These are phyloP conservation scores for Umbelopsis sp. DNA, from an alignment of 371 early-diverging fungal genomes.

Conservation along the genomic window DNA sequence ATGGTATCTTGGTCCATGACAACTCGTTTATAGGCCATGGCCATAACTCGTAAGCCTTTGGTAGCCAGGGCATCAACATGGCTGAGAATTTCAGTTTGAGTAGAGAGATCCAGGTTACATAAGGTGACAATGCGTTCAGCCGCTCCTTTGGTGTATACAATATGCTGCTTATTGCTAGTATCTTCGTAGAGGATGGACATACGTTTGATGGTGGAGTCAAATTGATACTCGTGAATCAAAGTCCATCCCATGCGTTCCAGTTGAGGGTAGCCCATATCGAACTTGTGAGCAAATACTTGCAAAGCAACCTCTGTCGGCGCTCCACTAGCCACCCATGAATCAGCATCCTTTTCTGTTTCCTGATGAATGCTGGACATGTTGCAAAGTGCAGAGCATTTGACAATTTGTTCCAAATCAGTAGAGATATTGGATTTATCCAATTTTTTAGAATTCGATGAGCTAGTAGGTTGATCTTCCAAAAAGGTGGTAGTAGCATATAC, in stretches of 20 bases:
- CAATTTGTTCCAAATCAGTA: conserved; percentile 31
- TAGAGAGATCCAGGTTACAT: conserved; percentile 47
- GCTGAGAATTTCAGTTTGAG: conserved; percentile 20
- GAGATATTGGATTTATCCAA: conserved; percentile 29
- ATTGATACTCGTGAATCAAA: conserved; percentile 72
- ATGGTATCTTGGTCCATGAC: conserved; percentile 22
- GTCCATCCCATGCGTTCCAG: conserved; percentile 53
- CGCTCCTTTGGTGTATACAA: conserved; percentile 68
- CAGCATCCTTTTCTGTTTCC: conserved; percentile 22
- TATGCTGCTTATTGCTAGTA: conserved; percentile 21
- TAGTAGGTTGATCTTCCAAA: conserved; percentile 19
- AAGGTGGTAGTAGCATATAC: conserved; percentile 37
- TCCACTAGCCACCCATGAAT: conserved; percentile 62
- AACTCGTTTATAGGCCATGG: conserved; percentile 62
- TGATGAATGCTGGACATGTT: conserved; percentile 62
- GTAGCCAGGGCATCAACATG: conserved; percentile 33
- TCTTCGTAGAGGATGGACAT: conserved; percentile 61
- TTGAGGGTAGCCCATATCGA: conserved; percentile 62
- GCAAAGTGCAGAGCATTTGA: conserved; percentile 57
- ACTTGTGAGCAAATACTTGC: conserved; percentile 74
- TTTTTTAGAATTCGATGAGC: not conserved
- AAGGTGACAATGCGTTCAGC: conserved; percentile 70
- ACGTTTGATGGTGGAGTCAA: conserved; percentile 82
- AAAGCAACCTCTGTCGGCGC: conserved; percentile 77
- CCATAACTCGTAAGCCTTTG: conserved; percentile 61